Conservation (phyloP, 371 early-diverging fungal species). For the Coemansia sp. region DNA sequence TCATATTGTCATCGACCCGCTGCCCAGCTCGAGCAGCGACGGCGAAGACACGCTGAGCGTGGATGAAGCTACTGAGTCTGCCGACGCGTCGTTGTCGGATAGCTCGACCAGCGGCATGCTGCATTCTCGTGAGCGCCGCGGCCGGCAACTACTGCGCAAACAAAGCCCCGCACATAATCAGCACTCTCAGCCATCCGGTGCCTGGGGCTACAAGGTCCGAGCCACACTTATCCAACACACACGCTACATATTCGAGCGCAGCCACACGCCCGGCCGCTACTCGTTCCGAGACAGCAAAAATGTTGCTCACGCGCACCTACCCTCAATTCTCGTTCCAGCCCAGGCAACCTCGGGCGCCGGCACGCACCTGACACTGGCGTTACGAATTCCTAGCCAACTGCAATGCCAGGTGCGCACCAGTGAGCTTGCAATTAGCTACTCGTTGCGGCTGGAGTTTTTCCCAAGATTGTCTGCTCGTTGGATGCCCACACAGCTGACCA, state of each 20-base stretch:
- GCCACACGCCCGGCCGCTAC: no score
- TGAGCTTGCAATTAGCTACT: neutral
- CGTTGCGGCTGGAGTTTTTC: neutral
- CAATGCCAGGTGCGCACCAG: neutral
- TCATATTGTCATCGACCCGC: slow-evolving; percentile 1
- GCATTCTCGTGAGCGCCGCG: neutral
- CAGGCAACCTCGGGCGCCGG: neutral
- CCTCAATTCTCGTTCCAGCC: neutral
- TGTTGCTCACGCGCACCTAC: neutral
- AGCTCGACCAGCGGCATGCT: no score
- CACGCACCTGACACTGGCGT: neutral
- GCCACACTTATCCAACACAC: no score
- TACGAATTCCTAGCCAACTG: neutral
- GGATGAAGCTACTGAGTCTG: no score
- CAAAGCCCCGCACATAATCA: neutral
- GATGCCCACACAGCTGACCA: neutral
- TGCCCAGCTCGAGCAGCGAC: no score
- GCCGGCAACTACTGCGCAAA: neutral
- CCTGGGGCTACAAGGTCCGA: no score
- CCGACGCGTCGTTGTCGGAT: no score
- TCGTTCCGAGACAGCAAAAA: neutral
- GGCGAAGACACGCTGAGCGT: neutral
- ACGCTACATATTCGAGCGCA: no score
- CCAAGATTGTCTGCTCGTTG: neutral
- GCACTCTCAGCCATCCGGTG: no score